phyloP scores from a whole-genome alignment of 768 basidiomycete genomes.

The Tricholoma terreum region DNA sequence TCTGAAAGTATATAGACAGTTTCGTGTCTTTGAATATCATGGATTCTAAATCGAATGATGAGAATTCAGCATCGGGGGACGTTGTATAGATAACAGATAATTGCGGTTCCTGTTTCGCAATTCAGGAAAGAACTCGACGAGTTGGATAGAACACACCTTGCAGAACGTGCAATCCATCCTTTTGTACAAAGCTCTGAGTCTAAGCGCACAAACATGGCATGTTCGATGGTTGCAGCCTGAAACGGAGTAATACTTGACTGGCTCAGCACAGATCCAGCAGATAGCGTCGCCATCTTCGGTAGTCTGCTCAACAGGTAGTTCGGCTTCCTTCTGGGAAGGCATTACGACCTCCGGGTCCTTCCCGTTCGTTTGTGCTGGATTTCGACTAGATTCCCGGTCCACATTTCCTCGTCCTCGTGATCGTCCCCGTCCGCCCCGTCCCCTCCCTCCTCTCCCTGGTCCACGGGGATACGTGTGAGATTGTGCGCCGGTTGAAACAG shows the following conservation, averaged over 20 bases:
- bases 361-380: slow-evolving; percentile 5
- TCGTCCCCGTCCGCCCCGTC: slow-evolving; percentile 6
- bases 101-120: slow-evolving; percentile 59
- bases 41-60: slow-evolving; percentile 50
- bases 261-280: slow-evolving; percentile 96
- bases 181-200: slow-evolving; percentile 90
- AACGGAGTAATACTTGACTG: slow-evolving; percentile 84
- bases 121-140: not conserved
- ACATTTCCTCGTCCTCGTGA: slow-evolving; percentile 3
- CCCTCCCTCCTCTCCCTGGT: slow-evolving; percentile 9
- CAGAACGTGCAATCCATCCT: slow-evolving; percentile 93
- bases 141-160: slow-evolving; percentile 56
- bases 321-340: not conserved
- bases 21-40: slow-evolving; percentile 69
- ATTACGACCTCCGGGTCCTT: not conserved
- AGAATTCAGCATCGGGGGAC: slow-evolving; percentile 59
- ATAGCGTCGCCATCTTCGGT: slow-evolving; percentile 41
- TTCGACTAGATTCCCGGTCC: slow-evolving; percentile 6
- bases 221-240: slow-evolving; percentile 92
- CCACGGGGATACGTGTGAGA: slow-evolving; percentile 7
- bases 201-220: slow-evolving; percentile 90
- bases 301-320: not conserved
- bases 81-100: slow-evolving; percentile 70
- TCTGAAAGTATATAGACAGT: slow-evolving; percentile 83
- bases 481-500: slow-evolving; percentile 2